These are phyloP conservation scores for Monilinia aucupariae DNA, from an alignment of 2,329 filamentous ascomycete genomes.

Conservation along the genomic window DNA sequence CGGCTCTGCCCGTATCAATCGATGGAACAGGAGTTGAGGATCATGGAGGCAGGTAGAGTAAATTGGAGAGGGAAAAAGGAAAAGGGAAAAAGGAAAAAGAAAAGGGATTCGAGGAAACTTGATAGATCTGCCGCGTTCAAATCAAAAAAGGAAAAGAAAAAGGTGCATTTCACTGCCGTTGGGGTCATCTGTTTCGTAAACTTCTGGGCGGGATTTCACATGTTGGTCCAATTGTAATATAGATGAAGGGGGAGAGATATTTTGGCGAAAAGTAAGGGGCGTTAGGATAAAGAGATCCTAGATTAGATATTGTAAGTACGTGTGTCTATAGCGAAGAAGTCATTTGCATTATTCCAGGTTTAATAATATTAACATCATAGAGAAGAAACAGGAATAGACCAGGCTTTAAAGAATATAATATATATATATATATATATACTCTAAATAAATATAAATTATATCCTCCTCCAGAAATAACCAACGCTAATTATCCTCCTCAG, in stretches of 20 bases:
- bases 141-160: conserved; percentile 12
- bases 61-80: too few relatives aligned
- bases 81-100: conserved; percentile 1
- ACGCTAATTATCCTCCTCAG: too few relatives aligned
- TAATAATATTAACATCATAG: not conserved
- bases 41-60: too few relatives aligned
- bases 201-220: not conserved
- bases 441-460: too few relatives aligned
- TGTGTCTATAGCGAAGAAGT: too few relatives aligned
- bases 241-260: not conserved
- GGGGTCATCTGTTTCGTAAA: conserved; percentile 13
- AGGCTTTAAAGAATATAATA: too few relatives aligned
- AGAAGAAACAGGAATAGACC: conserved; percentile 4
- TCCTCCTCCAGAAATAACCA: too few relatives aligned
- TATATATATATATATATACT: too few relatives aligned
- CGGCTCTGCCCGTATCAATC: conserved; percentile 20
- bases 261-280: not conserved
- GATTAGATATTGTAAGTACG: not conserved
- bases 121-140: conserved; percentile 16
- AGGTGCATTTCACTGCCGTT: conserved; percentile 4
- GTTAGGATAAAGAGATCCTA: not conserved
- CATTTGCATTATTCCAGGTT: conserved; percentile 13
- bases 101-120: conserved; percentile 6
- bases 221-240: not conserved
- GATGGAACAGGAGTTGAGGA: too few relatives aligned